Conservation (phyloP, 345 rosid species). For the Clarkia xantiana region DNA sequence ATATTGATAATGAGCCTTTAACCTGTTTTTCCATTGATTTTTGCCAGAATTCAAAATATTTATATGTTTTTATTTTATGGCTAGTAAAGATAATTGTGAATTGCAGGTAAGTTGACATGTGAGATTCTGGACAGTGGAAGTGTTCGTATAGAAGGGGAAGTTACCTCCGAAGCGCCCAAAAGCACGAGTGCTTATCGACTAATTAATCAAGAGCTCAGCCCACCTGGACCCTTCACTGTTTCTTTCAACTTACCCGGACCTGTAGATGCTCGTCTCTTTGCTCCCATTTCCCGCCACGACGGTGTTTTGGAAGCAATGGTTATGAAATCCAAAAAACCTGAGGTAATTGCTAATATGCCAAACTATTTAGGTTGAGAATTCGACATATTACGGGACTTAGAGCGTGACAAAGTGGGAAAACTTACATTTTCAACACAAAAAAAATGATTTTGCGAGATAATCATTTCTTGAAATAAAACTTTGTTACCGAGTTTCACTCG, state of each 20-base stretch:
- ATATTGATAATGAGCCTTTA: no score
- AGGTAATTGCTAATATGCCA: no score
- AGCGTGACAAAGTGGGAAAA: no score
- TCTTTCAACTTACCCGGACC: slow-evolving; percentile 61
- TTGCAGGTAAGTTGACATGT: slow-evolving; percentile 39
- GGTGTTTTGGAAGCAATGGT: slow-evolving; percentile 63
- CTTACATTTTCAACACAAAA: no score
- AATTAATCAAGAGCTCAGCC: slow-evolving; percentile 35
- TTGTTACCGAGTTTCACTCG: no score
- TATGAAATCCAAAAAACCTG: slow-evolving; percentile 17
- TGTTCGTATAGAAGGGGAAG: slow-evolving; percentile 40
- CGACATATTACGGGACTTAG: no score
- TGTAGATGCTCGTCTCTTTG: slow-evolving; percentile 50
- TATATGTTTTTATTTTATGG: not conserved
- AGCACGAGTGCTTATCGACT: slow-evolving; percentile 19
- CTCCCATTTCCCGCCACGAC: slow-evolving; percentile 28
- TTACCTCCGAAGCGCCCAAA: slow-evolving; percentile 20
- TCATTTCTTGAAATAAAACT: no score
- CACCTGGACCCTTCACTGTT: slow-evolving; percentile 49
- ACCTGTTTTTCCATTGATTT: no score
- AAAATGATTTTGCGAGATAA: no score
- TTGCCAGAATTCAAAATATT: no score
- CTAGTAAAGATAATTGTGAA: slow-evolving; percentile 1
- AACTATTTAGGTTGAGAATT: no score
- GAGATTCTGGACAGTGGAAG: slow-evolving; percentile 23